Percentiles rank a stretch among this genome's conserved stretches.
Evolutionary conservation across 2,329 filamentous ascomycete genomes (phyloP).

Genomic region (Neoscytalidium dimidiatum): DNA sequence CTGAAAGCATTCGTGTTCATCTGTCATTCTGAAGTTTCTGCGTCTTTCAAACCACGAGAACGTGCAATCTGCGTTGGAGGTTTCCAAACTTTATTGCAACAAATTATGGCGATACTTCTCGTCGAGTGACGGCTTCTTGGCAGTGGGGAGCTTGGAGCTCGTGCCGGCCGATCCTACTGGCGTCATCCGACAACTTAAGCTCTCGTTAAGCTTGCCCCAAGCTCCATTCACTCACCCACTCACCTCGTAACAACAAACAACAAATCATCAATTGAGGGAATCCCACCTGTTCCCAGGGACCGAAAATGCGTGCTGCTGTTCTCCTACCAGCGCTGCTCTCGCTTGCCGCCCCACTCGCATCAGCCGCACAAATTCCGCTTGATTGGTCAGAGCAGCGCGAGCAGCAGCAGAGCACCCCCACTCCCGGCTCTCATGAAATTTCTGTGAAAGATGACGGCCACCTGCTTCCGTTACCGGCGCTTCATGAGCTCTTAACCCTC

Average conservation of each 20-base stretch:
- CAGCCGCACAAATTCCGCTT: constrained; percentile 4
- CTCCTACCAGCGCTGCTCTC: not conserved
- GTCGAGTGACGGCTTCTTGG: constrained; percentile 1
- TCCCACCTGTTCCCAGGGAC: not conserved
- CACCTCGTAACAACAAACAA: not conserved
- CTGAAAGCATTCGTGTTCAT: too few species aligned
- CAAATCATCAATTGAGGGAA: not conserved
- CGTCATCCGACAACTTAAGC: constrained; percentile 12
- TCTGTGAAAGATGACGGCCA: not conserved
- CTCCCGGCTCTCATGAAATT: not conserved
- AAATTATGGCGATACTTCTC: not conserved
- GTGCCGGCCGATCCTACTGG: not conserved
- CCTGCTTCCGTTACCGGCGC: constrained; percentile 9
- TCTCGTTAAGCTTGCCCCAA: not conserved
- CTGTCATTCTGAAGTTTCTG: too few species aligned
- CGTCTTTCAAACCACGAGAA: too few species aligned
- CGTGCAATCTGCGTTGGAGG: too few species aligned
- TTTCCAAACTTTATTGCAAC: not conserved
- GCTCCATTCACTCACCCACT: not conserved
- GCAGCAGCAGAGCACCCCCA: not conserved
- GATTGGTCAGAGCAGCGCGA: not conserved
- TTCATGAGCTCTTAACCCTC: constrained; percentile 63
- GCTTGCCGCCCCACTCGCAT: not conserved
- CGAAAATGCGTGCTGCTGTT: not conserved
- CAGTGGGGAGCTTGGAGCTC: constrained; percentile 12